Conservation (phyloP, 306 rosid species). For the Sicyos baderoa region DNA sequence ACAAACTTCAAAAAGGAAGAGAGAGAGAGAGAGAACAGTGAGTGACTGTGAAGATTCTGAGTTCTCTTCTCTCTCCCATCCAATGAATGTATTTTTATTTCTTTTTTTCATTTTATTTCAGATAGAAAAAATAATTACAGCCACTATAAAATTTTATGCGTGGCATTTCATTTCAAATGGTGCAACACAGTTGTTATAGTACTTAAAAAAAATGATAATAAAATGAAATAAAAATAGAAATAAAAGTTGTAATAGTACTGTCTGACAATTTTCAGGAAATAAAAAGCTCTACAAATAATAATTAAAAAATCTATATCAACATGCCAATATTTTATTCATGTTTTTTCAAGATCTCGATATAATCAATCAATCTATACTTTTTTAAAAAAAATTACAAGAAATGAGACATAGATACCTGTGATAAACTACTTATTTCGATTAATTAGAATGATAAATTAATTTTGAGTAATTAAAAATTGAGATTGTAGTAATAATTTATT, state of each 20-base stretch:
- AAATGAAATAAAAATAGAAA: too few species aligned
- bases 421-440: too few species aligned
- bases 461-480: too few species aligned
- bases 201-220: too few species aligned
- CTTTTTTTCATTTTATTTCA: neutral
- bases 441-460: too few species aligned
- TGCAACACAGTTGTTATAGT: neutral
- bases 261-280: neutral
- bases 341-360: neutral
- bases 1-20: neutral
- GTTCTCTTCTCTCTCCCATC: neutral
- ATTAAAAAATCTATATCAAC: neutral
- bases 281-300: neutral
- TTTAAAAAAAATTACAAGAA: neutral
- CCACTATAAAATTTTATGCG: neutral
- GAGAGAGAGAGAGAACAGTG: conserved; percentile 11
- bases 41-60: conserved; percentile 9
- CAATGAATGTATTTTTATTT: neutral
- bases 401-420: neutral
- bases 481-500: too few species aligned
- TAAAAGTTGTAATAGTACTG: neutral
- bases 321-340: neutral
- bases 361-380: neutral
- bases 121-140: neutral
- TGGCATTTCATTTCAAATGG: neutral